Evolutionary conservation across 2,329 filamentous ascomycete genomes (phyloP), one percentile per base, ranked within the genome.

Genomic region (Exutisphaerella laricina): DNA sequence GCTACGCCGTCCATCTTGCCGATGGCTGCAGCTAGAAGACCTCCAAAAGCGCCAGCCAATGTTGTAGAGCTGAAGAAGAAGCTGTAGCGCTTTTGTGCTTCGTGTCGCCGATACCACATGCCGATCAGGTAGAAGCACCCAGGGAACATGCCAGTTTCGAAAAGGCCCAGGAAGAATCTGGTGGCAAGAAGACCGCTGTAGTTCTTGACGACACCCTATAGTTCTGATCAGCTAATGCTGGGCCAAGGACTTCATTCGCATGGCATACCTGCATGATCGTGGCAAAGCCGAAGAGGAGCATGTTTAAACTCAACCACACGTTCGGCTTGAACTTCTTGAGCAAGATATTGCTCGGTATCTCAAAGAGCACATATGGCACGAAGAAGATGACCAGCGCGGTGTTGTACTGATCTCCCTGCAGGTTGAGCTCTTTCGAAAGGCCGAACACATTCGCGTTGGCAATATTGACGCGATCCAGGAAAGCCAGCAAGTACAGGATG

Each of bases 41-140:
- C 88, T 31, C 87, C 88, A 57, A 95, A 96, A 0, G 88, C 85
- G 22, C 85, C 85, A 1, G 85, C 85, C 3, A 90, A 70, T 0
- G 82, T 85, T 1, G 85, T 89, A 20, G 77, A 86, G 58, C 78
- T 82, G 72, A 97, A 97, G 73, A 97, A 97, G 71, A 97, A 89
- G 12, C 82, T 85, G 68, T 89, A 96, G 21, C 92, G 81, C 58
- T 88, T 87, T 66, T 97, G 90, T 2, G 89, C 88, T 67, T 97
- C 92, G 32, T 73, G 73, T 46, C 90, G 80, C 46, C 82, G 81
- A 58, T 97, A 98, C 88, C 85, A 94, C 82, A 90, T 90, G 45
- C 85, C 50, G 6, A 53, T 53, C 4, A 55, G 44, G 23, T 57
- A 56, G 39, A 58, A 57, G 47, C 79, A 83, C 23, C 82, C 84